Percentiles rank a stretch among this genome's conserved stretches.
Conservation (phyloP, 352 stramenopile genomes). For the Pythium volutum region DNA sequence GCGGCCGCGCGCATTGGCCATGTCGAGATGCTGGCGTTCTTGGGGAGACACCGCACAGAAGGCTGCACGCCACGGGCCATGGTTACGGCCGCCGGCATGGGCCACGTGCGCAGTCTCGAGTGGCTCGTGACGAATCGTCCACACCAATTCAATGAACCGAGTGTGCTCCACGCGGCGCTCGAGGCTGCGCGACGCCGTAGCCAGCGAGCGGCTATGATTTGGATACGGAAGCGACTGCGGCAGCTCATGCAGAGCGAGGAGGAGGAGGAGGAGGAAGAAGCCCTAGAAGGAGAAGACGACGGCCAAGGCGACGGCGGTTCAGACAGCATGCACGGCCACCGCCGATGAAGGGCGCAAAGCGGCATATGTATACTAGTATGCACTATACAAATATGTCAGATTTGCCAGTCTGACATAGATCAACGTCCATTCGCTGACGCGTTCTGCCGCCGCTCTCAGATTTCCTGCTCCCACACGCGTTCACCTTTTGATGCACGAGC, state of each 20-base stretch:
- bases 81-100: neutral
- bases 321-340: no score
- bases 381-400: no score
- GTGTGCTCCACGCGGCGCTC: neutral
- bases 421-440: no score
- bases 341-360: no score
- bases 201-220: neutral
- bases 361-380: no score
- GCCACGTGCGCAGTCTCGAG: constrained; percentile 3
- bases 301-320: no score
- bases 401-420: no score
- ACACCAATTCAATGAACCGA: neutral
- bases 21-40: constrained; percentile 18
- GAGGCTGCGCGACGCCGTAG: neutral
- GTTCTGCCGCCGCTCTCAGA: no score
- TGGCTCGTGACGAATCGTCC: constrained; percentile 10
- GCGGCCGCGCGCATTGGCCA: constrained; percentile 14
- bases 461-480: no score
- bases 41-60: constrained; percentile 13
- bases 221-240: constrained; percentile 1
- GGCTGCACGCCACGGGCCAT: constrained; percentile 17
- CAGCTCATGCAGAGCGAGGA: neutral
- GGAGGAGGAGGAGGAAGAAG: no score
- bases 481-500: no score
- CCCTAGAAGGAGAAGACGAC: no score